Conservation (phyloP, 176 grass and related monocot genomes). For the Rhynchospora pubera region DNA sequence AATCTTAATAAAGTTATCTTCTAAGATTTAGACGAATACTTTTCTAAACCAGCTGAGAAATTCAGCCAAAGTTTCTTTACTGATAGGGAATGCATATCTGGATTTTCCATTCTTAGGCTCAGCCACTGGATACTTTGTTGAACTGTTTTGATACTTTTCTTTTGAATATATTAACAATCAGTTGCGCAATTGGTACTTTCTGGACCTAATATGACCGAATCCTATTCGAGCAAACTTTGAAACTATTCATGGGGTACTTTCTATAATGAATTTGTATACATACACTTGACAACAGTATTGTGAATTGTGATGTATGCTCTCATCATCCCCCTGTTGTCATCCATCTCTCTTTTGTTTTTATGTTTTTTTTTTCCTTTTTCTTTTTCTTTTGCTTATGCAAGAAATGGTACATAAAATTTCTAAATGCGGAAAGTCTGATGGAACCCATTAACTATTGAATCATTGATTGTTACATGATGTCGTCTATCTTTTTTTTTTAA, state of each 20-base stretch:
- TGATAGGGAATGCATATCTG: no score
- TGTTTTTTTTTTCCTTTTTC: not conserved
- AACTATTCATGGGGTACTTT: not conserved
- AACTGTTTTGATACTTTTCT: not conserved
- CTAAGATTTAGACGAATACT: not conserved
- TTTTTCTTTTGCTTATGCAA: not conserved
- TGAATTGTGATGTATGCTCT: slow-evolving; percentile 35
- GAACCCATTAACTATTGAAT: not conserved
- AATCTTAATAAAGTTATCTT: slow-evolving; percentile 15
- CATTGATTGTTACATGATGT: not conserved
- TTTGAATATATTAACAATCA: not conserved
- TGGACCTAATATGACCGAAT: slow-evolving; percentile 2
- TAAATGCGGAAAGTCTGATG: not conserved
- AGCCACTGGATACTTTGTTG: not conserved
- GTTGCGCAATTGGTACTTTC: not conserved
- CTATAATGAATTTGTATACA: not conserved
- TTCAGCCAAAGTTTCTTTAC: not conserved
- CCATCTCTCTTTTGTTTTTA: not conserved
- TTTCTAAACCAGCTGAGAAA: not conserved
- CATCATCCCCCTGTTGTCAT: slow-evolving; percentile 34
- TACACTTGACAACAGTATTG: slow-evolving; percentile 28
- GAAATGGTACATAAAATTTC: not conserved
- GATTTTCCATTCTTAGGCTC: no score
- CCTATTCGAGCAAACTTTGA: not conserved
- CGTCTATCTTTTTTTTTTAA: not conserved